A percentile compares a stretch with the other conserved stretches of the same genome.
Evolutionary conservation across 768 basidiomycete genomes (phyloP).

Genomic region (Psilocybe cubensis): DNA sequence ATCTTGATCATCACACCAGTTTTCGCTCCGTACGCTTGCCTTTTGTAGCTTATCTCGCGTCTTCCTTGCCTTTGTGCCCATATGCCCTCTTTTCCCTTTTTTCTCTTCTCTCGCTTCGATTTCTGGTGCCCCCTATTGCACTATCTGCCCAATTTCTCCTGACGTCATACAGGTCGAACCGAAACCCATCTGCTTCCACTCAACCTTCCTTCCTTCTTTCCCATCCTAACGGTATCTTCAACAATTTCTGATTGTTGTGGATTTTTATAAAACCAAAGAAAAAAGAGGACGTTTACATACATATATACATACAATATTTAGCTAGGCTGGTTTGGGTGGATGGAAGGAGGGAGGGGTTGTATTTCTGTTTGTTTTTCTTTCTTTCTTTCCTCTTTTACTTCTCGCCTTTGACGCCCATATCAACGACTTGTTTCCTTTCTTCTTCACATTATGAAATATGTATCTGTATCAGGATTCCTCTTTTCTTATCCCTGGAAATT

Average conservation of each 20-base stretch:
- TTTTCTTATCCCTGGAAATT: background rate
- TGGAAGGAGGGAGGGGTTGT: constrained; percentile 4
- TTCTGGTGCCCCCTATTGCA: no score
- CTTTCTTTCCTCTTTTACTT: no score
- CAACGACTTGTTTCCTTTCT: background rate
- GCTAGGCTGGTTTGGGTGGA: no score
- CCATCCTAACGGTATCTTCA: background rate
- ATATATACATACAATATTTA: no score
- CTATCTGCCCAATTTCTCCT: no score
- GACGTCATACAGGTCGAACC: no score
- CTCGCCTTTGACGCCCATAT: background rate
- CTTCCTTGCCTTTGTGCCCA: background rate
- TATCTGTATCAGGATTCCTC: constrained; percentile 14
- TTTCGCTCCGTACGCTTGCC: background rate
- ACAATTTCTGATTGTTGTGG: no score
- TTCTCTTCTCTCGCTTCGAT: background rate
- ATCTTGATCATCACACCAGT: background rate
- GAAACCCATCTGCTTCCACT: no score
- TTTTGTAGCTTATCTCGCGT: background rate
- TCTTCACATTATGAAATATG: constrained; percentile 22
- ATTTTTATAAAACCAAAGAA: no score
- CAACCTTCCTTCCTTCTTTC: background rate
- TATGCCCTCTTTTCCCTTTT: background rate
- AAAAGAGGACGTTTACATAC: no score
- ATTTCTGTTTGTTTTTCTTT: background rate